Evolutionary conservation across 371 early-diverging fungal species (phyloP), one percentile per base, ranked within the genome.

Genomic region (Chytridium lagenaria): DNA sequence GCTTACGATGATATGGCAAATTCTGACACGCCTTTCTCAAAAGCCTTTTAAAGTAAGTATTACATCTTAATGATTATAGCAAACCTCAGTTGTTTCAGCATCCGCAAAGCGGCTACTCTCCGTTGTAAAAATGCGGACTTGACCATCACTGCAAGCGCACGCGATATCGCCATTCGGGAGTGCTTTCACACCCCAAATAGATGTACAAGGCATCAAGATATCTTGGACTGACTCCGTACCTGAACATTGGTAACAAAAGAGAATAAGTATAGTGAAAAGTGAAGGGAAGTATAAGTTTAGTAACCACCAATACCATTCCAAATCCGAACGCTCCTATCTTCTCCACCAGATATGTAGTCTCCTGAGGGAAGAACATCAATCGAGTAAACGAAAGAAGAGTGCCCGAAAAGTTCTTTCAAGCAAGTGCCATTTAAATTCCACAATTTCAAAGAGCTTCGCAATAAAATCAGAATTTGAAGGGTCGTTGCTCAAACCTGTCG

Each of bases 351-450:
- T 1, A 93, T 92, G 63, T 94, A 83, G 67, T 95, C 92, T 31
- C 94, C 95, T 0, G 89, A 7, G 16, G 78, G 87, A 19, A 92
- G 78, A 2, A 89, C 84, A 1, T 81, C 78, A 2, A 97, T 79
- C 0, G 94, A 85, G 79, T 99, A 99, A 0, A 99, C 91, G 84
- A 96, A 98, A 12, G 96, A 92, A 0, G 94, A 92, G 78, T 99
- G 99, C 0, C 94, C 97, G 57, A 85, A 77, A 12, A 97, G 78
- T 68, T 92, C 94, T 33, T 87, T 86, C n/a, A 94, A 49, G 57
- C 92, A 92, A 39, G 88, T 81, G 1, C 95, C 96, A 51, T 84
- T 81, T 44, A 90, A 70, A 3, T 85, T 84, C 97, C 97, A 97
- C 1, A 95, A 78, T 33, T 94, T 90, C 22, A 97, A 77, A 3